Base-by-base conservation (phyloP, 306 rosid species). In the Nissolia schottii region DNA sequence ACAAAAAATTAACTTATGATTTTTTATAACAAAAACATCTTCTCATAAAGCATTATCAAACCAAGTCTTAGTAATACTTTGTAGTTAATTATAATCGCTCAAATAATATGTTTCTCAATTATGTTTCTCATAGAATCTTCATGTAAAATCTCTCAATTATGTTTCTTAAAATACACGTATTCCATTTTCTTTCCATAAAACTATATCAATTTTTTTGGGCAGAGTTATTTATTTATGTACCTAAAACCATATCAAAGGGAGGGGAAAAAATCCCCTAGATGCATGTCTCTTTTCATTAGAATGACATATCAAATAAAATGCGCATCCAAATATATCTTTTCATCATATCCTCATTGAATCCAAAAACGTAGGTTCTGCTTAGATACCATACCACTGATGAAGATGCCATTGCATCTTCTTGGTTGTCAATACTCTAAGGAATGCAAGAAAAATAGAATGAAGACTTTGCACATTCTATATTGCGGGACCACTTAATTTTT, bases 271-370 rank as follows among this genome's bases (percentile, higher is more conserved):
- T 61, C 6, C 41, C 18, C 13, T 23, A 66, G 50, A 3, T 37
- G n/a, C 51, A 14, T 45, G 28, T 37, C 29, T 54, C 5, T 48
- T 58, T 25, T 25, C 45, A 57, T 46, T 62, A 43, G 43, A 70
- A 50, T 23, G 69, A 48, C 76, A 48, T 14, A 16, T 57, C 34
- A 46, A 38, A 77, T 73, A 41, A 81, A 60, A 78, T 50, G 73
- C 46, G 64, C 64, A 77, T 73, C 80, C 45, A 76, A 82, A 72
- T 59, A 82, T 67, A 29, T 74, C 67, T 65, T 74, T 48, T 72
- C 73, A 85, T 88, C 58, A 88, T 81, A 73, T 37, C 75, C 80
- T 75, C 58, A 41, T 82, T 78, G 97, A 88, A 91, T 81, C 84
- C 57, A 64, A 75, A 57, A 14, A 72, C 50, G 22, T 78, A 76